A percentile compares a stretch with the other conserved stretches of the same genome.
phyloP scores from a whole-genome alignment of 306 rosid species.

The Rosa chinensis region DNA sequence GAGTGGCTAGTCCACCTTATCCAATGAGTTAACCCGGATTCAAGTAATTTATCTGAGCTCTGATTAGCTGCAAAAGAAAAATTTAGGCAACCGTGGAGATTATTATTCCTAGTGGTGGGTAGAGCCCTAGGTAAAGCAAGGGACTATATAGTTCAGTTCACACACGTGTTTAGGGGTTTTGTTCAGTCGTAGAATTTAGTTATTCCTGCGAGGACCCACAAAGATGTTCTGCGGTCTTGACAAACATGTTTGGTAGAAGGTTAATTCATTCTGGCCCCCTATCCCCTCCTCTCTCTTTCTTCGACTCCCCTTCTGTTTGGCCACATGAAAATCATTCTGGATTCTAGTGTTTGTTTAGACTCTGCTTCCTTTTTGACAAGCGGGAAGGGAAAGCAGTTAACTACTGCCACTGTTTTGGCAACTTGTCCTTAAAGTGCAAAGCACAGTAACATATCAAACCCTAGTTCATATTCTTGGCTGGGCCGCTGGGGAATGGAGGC shows the following conservation, averaged over 20 bases:
- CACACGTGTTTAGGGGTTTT: neutral
- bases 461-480: constrained; percentile 26
- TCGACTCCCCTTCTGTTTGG: neutral
- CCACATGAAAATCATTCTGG: constrained; percentile 7
- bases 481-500: constrained; percentile 8
- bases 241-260: neutral
- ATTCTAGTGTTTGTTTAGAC: constrained; percentile 14
- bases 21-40: neutral
- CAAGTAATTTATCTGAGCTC: neutral
- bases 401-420: neutral
- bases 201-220: constrained; percentile 1
- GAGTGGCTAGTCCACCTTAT: neutral
- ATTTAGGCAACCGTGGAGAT: neutral
- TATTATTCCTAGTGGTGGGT: neutral
- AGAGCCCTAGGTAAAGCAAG: neutral
- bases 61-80: neutral
- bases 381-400: neutral
- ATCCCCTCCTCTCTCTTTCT: neutral
- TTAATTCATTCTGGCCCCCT: constrained; percentile 6
- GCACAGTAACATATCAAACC: constrained; percentile 2
- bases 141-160: neutral
- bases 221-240: neutral
- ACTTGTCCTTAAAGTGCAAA: neutral
- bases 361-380: neutral
- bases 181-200: neutral